Evolutionary conservation across 1,284 basidiomycete species (phyloP).

Genomic region (Neolentinus lepideus): DNA sequence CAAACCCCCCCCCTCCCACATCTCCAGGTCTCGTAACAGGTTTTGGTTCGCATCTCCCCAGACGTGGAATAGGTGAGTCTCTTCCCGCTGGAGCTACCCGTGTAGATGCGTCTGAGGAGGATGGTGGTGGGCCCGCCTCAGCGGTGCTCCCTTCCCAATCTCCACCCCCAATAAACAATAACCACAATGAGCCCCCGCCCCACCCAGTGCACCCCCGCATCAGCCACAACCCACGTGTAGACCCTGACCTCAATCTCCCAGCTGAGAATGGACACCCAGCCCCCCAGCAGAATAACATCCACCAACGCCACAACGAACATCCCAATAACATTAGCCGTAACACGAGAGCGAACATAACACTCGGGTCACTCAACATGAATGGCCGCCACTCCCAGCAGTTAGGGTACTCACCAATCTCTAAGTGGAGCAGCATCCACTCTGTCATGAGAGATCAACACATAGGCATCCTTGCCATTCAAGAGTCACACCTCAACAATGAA

Average conservation of each 20-base stretch:
- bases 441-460: constrained; percentile 20
- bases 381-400: constrained; percentile 7
- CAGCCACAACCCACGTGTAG: background rate
- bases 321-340: constrained; percentile 2
- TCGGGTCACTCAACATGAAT: constrained; percentile 19
- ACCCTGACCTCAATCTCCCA: background rate
- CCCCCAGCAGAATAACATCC: background rate
- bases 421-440: constrained; percentile 24
- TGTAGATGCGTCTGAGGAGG: background rate
- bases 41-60: background rate
- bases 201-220: background rate
- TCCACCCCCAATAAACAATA: background rate
- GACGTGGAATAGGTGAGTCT: background rate
- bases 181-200: background rate
- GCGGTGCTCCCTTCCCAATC: background rate
- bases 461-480: constrained; percentile 21
- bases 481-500: constrained; percentile 21
- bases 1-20: no score
- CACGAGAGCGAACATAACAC: constrained; percentile 12
- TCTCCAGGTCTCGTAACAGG: no score
- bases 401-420: constrained; percentile 6
- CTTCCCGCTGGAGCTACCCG: background rate
- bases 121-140: background rate
- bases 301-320: background rate
- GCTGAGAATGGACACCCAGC: background rate